Base-by-base conservation (phyloP, 2,329 filamentous ascomycete species). In the Aspergillus spinulosporus region DNA sequence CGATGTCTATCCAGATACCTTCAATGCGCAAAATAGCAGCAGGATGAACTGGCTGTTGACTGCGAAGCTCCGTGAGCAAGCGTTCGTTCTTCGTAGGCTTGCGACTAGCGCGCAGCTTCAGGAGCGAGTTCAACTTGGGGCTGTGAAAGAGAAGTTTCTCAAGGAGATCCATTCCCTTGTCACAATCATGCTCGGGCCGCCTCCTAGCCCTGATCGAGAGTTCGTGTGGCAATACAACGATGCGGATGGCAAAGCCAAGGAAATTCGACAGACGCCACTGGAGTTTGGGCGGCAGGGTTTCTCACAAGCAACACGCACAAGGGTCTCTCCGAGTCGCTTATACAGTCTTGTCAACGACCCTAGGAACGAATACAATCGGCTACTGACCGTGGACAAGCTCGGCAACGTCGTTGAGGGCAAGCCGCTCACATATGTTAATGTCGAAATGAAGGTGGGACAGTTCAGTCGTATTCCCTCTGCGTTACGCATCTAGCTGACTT, bases 321-420 rank as follows among this genome's bases (percentile, higher is more conserved):
- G 15, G 7, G 34, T 47, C 34, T 46, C 21, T 3, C 63, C 60
- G 0, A 48, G 54, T 1, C 32, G 57, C 8, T 26, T 93, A 74
- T 87, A 95, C 65, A 93, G 88, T 34, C 82, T 96, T 1, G 89
- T 95, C 48, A 88, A 96, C 69, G 92, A 96, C 70, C 92, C 92
- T 3, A 84, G 92, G 7, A 89, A 96, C 72, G 79, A 84, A 34
- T 88, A 88, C 60, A 82, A 87, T 60, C 83, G 83, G 1, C 84
- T 90, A 4, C 78, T 96, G 59, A 91, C 88, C 2, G 90, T 96
- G 5, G 82, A 88, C 63, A 82, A 88, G 28, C 84, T 96, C 2
- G 90, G 90, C 15, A 96, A 96, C 66, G 82, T 96, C 4, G 86
- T 90, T 54, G 89, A 89, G 45, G 90, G 89, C 6, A 82, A 87